Percentiles rank a stretch among this genome's conserved stretches.
These are phyloP conservation scores for Backusella psychrophila DNA, from an alignment of 192 early-diverging fungal genomes.

Conservation along the genomic window DNA sequence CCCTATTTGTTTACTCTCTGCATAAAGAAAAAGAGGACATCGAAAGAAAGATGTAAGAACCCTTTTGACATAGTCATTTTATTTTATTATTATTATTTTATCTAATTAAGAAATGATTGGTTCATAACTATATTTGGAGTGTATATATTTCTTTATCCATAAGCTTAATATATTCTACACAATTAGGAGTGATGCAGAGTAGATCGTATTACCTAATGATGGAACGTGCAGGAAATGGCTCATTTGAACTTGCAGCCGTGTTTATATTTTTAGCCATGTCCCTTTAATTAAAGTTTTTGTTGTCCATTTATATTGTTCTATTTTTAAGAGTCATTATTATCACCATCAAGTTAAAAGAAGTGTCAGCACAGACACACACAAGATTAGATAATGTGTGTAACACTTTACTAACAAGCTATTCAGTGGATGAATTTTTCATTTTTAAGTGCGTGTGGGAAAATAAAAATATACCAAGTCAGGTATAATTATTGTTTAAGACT, in stretches of 20 bases:
- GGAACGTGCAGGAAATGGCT: conserved; percentile 2
- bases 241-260: neutral
- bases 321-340: conserved; percentile 2
- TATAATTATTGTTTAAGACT: conserved; percentile 7
- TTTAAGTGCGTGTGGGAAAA: neutral
- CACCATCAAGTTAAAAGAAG: neutral
- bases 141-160: neutral
- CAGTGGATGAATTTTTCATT: neutral
- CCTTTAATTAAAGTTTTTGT: neutral
- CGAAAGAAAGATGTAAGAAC: neutral
- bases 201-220: conserved; percentile 4
- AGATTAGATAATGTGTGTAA: neutral
- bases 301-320: conserved; percentile 2
- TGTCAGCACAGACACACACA: neutral
- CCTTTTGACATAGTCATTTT: neutral
- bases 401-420: neutral
- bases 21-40: neutral
- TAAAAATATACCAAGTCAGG: neutral
- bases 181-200: neutral
- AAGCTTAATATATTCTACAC: neutral
- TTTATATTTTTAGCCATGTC: neutral
- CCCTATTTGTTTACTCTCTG: neutral
- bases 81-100: neutral
- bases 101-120: conserved; percentile 1
- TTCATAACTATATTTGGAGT: conserved; percentile 1